A percentile compares a stretch with the other conserved stretches of the same genome.
Conservation (phyloP, 2,329 filamentous ascomycete species). For the Ceratocystis papillata region DNA sequence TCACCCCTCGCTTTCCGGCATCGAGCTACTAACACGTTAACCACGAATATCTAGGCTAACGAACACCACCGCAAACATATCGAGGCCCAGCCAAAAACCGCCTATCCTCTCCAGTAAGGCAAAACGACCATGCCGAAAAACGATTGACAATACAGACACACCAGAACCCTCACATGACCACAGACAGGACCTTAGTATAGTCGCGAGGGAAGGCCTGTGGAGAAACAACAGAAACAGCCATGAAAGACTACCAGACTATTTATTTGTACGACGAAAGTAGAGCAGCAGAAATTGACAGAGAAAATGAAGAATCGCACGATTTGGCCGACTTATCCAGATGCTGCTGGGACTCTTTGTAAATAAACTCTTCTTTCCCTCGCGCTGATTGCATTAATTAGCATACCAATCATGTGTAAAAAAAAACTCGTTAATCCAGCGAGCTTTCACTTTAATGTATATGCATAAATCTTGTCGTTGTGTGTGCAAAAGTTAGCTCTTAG, state of each 20-base stretch:
- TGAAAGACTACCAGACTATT: not conserved
- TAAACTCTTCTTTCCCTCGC: not conserved
- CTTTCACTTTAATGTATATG: too few species aligned
- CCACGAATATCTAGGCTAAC: constrained; percentile 53
- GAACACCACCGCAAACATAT: constrained; percentile 79
- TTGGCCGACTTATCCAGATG: too few species aligned
- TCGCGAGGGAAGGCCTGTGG: not conserved
- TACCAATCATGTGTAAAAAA: too few species aligned
- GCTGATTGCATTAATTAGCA: too few species aligned
- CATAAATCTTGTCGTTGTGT: too few species aligned
- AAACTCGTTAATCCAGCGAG: too few species aligned
- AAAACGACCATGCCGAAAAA: not conserved
- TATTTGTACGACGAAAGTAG: too few species aligned
- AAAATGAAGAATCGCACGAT: too few species aligned
- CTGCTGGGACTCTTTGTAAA: not conserved
- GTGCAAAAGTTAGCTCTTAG: not conserved
- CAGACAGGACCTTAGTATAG: not conserved
- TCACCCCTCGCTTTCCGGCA: constrained; percentile 3
- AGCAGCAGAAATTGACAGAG: too few species aligned
- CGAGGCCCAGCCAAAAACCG: constrained; percentile 66
- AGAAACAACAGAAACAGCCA: constrained; percentile 11
- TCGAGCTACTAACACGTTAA: not conserved
- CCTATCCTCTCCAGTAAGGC: constrained; percentile 60
- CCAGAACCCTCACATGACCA: not conserved
- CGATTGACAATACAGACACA: constrained; percentile 6